These are phyloP conservation scores for Mucor piriformis DNA, from an alignment of 371 early-diverging fungal species.

Conservation along the genomic window DNA sequence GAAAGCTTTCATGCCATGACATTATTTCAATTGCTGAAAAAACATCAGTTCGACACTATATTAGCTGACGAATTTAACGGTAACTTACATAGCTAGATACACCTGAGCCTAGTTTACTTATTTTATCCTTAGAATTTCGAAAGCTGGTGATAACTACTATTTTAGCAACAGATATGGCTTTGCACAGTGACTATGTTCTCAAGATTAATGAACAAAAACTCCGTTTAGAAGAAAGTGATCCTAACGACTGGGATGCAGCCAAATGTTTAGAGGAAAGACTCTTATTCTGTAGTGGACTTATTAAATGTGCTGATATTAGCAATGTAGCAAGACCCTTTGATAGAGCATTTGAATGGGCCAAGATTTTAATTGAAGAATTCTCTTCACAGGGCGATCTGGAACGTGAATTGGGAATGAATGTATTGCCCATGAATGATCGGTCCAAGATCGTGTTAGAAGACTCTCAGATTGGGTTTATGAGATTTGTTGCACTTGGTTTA, in stretches of 20 bases:
- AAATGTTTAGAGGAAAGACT: conserved; percentile 48
- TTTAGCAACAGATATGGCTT: conserved; percentile 83
- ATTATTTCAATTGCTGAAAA: conserved; percentile 79
- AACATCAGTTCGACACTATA: conserved; percentile 56
- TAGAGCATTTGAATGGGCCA: conserved; percentile 58
- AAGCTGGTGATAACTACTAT: conserved; percentile 71
- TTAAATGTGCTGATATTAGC: conserved; percentile 87
- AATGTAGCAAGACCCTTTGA: conserved; percentile 68
- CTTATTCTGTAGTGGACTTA: conserved; percentile 66
- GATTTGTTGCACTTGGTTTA: conserved; percentile 66
- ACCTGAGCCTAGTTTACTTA: not conserved
- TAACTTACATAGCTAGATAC: conserved; percentile 1
- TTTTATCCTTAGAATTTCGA: conserved; percentile 56
- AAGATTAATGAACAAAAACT: conserved; percentile 65
- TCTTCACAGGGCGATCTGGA: conserved; percentile 70
- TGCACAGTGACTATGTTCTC: conserved; percentile 73
- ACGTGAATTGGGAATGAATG: conserved; percentile 57
- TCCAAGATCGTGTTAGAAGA: conserved; percentile 55
- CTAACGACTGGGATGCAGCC: conserved; percentile 11
- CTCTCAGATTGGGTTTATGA: conserved; percentile 74
- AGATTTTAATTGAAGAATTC: conserved; percentile 63
- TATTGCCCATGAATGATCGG: conserved; percentile 58
- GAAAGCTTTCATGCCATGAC: conserved; percentile 92
- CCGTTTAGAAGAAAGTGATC: conserved; percentile 35
- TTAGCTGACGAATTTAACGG: conserved; percentile 37